A percentile compares a stretch with the other conserved stretches of the same genome.
phyloP scores from a whole-genome alignment of 2,329 filamentous ascomycete species.

The Cladophialophora exuberans region DNA sequence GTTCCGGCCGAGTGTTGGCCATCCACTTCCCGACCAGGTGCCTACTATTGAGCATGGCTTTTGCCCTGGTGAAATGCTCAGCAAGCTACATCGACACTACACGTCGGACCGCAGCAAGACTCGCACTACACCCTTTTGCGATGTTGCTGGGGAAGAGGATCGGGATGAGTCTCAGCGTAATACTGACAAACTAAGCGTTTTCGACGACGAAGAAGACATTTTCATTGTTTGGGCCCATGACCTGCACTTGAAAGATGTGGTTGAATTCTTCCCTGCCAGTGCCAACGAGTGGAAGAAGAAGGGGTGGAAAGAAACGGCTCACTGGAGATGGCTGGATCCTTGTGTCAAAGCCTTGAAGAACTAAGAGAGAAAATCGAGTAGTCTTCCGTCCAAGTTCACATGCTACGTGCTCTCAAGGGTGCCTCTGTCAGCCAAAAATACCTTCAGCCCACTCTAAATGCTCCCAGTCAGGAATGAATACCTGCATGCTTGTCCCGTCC shows the following conservation, averaged over 20 bases:
- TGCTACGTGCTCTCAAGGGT: too few species aligned
- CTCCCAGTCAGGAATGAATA: too few species aligned
- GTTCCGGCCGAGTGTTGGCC: slow-evolving; percentile 35
- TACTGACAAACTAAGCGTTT: neutral
- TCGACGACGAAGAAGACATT: neutral
- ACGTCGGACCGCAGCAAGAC: neutral
- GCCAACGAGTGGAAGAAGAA: slow-evolving; percentile 22
- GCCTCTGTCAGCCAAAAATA: too few species aligned
- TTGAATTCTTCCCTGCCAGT: slow-evolving; percentile 32
- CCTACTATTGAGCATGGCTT: neutral
- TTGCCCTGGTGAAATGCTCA: neutral
- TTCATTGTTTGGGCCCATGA: neutral
- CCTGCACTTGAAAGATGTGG: slow-evolving; percentile 31
- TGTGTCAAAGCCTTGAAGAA: neutral
- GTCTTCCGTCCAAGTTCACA: too few species aligned
- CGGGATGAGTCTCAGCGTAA: neutral
- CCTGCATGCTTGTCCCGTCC: too few species aligned
- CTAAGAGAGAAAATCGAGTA: too few species aligned
- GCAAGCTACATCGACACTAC: neutral
- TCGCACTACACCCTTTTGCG: neutral
- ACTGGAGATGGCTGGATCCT: neutral
- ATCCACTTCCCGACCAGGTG: neutral
- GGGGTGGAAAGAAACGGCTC: slow-evolving; percentile 27
- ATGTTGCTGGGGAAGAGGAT: neutral
- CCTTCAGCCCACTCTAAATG: too few species aligned